Percentiles rank a stretch among this genome's conserved stretches.
These are phyloP conservation scores for Zalaria obscura DNA, from an alignment of 2,329 filamentous ascomycete genomes.

Conservation along the genomic window DNA sequence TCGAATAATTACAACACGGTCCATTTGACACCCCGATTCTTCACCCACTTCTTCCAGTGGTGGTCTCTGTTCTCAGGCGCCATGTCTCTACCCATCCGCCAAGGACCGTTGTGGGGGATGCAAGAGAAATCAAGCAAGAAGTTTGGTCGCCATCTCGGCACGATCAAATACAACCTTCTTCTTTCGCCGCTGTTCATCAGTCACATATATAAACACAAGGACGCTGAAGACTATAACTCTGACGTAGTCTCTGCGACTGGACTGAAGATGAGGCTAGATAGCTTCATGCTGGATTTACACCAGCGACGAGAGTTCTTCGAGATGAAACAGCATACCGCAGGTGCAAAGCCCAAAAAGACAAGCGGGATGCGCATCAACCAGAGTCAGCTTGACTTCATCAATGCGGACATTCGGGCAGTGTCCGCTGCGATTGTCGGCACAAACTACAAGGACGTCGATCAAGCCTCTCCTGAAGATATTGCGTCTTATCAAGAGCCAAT, in stretches of 20 bases:
- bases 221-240: slow-evolving; percentile 71
- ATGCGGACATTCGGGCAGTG: slow-evolving; percentile 82
- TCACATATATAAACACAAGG: slow-evolving; percentile 97
- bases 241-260: slow-evolving; percentile 78
- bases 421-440: slow-evolving; percentile 81
- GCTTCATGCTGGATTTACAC: slow-evolving; percentile 93
- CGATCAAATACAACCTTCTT: slow-evolving; percentile 92
- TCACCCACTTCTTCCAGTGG: slow-evolving; percentile 97
- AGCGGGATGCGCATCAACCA: slow-evolving; percentile 93
- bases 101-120: slow-evolving; percentile 81
- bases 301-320: slow-evolving; percentile 85
- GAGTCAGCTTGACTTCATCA: slow-evolving; percentile 81
- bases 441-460: slow-evolving; percentile 58
- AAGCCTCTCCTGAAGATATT: slow-evolving; percentile 47
- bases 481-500: slow-evolving; percentile 34
- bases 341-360: slow-evolving; percentile 63
- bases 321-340: slow-evolving; percentile 47
- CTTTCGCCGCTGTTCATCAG: slow-evolving; percentile 87
- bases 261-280: slow-evolving; percentile 90
- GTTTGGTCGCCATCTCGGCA: slow-evolving; percentile 91
- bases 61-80: slow-evolving; percentile 93
- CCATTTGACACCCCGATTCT: slow-evolving; percentile 87
- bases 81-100: slow-evolving; percentile 86
- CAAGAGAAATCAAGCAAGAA: slow-evolving; percentile 97
- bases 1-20: slow-evolving; percentile 93